phyloP scores from a whole-genome alignment of 1,284 basidiomycete genomes.

The Ustilago hordei region DNA sequence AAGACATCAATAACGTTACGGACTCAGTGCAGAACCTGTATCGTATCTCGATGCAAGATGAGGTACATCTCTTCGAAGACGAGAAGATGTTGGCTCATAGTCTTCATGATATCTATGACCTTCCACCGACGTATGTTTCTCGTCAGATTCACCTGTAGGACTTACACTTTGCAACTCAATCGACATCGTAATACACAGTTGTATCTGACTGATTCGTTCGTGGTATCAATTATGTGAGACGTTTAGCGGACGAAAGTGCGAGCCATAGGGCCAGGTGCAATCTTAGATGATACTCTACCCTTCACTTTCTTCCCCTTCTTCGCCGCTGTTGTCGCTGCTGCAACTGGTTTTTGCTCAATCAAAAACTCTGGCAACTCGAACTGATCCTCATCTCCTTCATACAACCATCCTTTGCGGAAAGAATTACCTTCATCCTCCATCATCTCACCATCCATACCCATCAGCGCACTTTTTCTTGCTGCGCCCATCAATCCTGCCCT shows the following conservation, averaged over 20 bases:
- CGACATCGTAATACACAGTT: not conserved
- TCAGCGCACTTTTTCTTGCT: not conserved
- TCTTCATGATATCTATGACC: conserved; percentile 49
- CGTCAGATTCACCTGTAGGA: conserved; percentile 30
- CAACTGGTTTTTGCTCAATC: conserved; percentile 25
- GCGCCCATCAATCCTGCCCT: conserved; percentile 8
- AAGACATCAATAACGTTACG: conserved; percentile 41
- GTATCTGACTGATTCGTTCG: not conserved
- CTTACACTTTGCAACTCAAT: not conserved
- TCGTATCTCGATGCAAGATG: conserved; percentile 12
- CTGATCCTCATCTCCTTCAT: conserved; percentile 23
- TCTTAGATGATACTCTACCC: conserved; percentile 22
- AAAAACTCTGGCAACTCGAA: conserved; percentile 36
- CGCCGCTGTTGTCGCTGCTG: not conserved
- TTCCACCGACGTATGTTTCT: conserved; percentile 52
- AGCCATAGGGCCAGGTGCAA: conserved; percentile 46
- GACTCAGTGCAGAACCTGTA: conserved; percentile 34
- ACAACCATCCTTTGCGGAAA: conserved; percentile 33
- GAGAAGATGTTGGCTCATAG: conserved; percentile 5
- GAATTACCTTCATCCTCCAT: conserved; percentile 41
- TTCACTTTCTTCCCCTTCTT: conserved; percentile 21
- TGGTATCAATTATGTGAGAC: conserved; percentile 12
- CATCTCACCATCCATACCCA: not conserved
- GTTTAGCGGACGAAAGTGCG: conserved; percentile 36
- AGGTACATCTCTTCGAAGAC: conserved; percentile 31